Conservation (phyloP, 2,329 filamentous ascomycete genomes). For the Seiridium unicorne region DNA sequence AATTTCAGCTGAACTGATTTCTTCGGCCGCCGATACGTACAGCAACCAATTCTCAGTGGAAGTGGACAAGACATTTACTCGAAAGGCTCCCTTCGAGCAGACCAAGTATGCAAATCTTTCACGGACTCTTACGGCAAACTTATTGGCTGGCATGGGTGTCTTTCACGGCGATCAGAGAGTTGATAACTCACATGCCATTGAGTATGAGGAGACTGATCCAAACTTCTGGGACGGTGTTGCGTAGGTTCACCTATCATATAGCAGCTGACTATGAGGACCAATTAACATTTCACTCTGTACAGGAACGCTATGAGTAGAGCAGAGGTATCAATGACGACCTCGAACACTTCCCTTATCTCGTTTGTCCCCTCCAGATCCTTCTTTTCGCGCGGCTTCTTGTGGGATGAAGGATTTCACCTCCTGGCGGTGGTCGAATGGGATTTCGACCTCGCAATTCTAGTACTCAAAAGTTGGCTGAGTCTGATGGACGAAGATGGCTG, state of each 20-base stretch:
- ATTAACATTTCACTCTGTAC: background rate
- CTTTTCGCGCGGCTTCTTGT: conserved; percentile 89
- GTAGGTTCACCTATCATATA: background rate
- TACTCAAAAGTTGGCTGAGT: conserved; percentile 88
- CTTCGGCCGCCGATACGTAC: no score
- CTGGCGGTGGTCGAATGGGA: conserved; percentile 89
- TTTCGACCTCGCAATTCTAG: conserved; percentile 75
- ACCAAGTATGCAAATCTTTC: no score
- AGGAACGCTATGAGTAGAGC: conserved; percentile 65
- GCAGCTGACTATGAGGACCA: no score
- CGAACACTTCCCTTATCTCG: conserved; percentile 76
- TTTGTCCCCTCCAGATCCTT: conserved; percentile 86
- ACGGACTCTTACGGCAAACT: no score
- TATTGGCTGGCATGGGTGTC: no score
- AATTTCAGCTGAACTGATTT: no score
- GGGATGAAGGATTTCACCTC: conserved; percentile 94
- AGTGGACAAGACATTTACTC: no score
- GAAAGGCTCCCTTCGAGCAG: no score
- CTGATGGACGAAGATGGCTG: conserved; percentile 93
- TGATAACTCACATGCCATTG: no score
- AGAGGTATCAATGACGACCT: conserved; percentile 67
- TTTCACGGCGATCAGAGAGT: no score
- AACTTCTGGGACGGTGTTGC: conserved; percentile 89
- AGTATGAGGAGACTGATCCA: conserved; percentile 75
- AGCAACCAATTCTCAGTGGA: no score